These are phyloP conservation scores for Anisodus tanguticus DNA, from an alignment of 257 asterid species.

Conservation along the genomic window DNA sequence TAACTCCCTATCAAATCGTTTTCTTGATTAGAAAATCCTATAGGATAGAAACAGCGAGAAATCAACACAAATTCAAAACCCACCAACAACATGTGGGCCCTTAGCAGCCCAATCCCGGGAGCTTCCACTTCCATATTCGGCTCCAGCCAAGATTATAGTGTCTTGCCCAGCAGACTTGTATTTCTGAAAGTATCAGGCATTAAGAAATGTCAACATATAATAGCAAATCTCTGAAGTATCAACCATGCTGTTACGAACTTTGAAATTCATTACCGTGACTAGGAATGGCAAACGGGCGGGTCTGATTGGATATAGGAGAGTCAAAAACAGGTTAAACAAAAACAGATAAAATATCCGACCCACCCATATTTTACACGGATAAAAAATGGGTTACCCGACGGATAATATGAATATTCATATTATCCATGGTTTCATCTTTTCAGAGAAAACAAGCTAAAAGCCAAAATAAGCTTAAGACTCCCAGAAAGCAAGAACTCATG, in stretches of 20 bases:
- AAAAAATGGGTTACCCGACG: no score
- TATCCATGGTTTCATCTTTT: no score
- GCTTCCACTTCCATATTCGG: constrained; percentile 36
- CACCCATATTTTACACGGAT: no score
- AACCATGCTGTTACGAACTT: neutral
- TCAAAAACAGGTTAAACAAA: no score
- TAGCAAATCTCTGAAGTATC: neutral
- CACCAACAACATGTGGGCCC: constrained; percentile 36
- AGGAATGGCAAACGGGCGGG: no score
- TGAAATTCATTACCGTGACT: neutral
- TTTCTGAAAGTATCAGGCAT: constrained; percentile 19
- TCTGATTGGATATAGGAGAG: no score
- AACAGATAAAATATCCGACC: no score
- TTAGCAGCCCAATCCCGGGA: constrained; percentile 41
- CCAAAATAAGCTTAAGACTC: no score
- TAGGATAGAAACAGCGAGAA: neutral
- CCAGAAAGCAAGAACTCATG: no score
- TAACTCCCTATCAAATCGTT: constrained; percentile 29
- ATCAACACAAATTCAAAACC: neutral
- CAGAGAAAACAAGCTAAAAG: no score
- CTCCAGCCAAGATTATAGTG: constrained; percentile 36
- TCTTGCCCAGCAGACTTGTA: constrained; percentile 35
- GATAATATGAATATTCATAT: no score
- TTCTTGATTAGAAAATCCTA: neutral
- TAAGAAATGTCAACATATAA: neutral